phyloP scores from a whole-genome alignment of 2,329 filamentous ascomycete genomes.

The Aspergillus bombycis region DNA sequence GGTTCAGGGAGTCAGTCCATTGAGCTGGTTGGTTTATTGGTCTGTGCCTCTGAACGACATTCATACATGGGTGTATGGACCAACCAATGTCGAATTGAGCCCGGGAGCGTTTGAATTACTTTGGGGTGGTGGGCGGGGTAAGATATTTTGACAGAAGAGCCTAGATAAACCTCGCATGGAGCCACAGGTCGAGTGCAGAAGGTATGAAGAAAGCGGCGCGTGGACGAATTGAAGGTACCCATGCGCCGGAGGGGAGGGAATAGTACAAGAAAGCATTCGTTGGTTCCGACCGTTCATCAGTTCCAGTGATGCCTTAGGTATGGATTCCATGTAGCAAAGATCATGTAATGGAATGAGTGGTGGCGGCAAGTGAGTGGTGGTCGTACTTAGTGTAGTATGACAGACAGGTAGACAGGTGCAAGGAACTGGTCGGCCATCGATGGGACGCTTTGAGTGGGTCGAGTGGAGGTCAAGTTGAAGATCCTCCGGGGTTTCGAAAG shows the following conservation, averaged over 20 bases:
- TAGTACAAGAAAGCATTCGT: background rate
- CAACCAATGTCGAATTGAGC: constrained; percentile 6
- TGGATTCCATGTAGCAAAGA: background rate
- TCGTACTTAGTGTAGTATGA: constrained; percentile 17
- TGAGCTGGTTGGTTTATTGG: constrained; percentile 1
- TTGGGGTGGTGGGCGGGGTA: constrained; percentile 19
- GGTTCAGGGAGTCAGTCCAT: constrained; percentile 7
- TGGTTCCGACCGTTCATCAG: background rate
- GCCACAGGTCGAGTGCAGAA: constrained; percentile 18
- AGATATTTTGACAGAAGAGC: constrained; percentile 13
- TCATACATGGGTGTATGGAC: constrained; percentile 6
- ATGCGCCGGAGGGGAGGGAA: background rate
- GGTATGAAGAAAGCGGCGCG: constrained; percentile 5
- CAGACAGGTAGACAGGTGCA: constrained; percentile 16
- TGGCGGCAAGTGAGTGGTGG: background rate
- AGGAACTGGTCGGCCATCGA: constrained; percentile 18
- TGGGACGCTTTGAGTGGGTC: constrained; percentile 26
- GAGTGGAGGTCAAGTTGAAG: constrained; percentile 24
- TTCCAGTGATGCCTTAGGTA: background rate
- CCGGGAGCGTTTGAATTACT: constrained; percentile 6
- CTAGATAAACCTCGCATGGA: constrained; percentile 19
- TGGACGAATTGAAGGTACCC: background rate
- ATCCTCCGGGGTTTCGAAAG: constrained; percentile 27
- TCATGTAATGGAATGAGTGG: constrained; percentile 6
- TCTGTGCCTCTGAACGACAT: background rate